Base-by-base conservation (phyloP, 2,329 filamentous ascomycete genomes). In the Cladosporium sp. region DNA sequence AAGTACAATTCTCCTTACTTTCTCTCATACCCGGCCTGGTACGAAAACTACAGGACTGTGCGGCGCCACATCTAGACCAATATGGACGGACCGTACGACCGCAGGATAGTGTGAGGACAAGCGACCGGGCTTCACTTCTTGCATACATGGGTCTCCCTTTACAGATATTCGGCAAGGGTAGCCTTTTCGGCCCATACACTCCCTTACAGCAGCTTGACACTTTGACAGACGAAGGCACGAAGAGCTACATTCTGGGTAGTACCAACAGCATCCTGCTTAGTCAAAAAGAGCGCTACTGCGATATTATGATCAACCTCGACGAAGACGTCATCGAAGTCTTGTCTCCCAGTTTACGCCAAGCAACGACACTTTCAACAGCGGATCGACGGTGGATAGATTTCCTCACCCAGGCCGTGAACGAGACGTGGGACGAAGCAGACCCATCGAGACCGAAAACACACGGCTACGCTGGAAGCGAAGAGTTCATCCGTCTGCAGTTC, bases 341-440 rank as follows among this genome's bases (percentile, higher is more conserved):
- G 0, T 96, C 93, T 0, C 81, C 90, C 1, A 91, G 92, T 5
- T 83, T 99, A 15, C 89, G 90, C 59, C 81, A 84, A 44, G 93
- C 93, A 0, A 83, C 98, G 5, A 80, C 87, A 0, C 86, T 99
- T 2, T 95, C 95, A 0, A 89, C 89, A 11, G 91, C 95, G 0
- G 95, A 99, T 75, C 87, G 95, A 67, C 86, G 95, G 66, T 99
- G 95, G 94, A 97, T 99, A 71, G 95, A 99, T 79, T 93, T 93
- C 72, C 85, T 99, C 64, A 96, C 93, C 0, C 92, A 97, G 73
- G 91, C 93, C 47, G 92, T 99, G 26, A 92, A 95, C 73, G 93
- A 98, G 70, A 97, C 95, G 0, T 99, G 95, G 95, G 95, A 99
- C 75, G 92, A 97, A 51, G 83, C 88, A 4, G 94, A 98, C 74